These are phyloP conservation scores for Pichia kluyveri DNA, from an alignment of 805 yeast species.

Conservation along the genomic window DNA sequence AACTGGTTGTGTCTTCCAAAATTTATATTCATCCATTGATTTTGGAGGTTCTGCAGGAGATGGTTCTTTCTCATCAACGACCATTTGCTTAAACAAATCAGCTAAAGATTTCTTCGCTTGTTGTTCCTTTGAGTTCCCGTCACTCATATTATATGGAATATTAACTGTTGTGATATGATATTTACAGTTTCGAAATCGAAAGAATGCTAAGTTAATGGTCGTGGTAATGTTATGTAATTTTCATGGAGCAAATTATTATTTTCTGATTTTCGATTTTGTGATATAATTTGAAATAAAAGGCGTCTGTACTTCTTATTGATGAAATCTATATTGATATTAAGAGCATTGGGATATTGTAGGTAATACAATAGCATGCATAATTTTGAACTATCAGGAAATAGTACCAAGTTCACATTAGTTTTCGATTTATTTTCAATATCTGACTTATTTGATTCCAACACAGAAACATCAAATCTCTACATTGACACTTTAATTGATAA, in stretches of 20 bases:
- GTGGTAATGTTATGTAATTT: too few species aligned
- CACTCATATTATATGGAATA: slow-evolving; percentile 1
- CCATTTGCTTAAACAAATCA: slow-evolving; percentile 48
- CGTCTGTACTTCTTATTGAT: too few species aligned
- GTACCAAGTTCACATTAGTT: slow-evolving; percentile 3
- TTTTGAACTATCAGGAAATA: neutral
- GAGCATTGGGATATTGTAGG: neutral
- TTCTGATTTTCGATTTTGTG: too few species aligned
- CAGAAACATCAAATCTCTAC: neutral
- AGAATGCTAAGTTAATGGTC: too few species aligned
- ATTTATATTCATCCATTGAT: slow-evolving; percentile 82
- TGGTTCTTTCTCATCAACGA: slow-evolving; percentile 47
- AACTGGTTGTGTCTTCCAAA: slow-evolving; percentile 98
- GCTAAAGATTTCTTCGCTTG: slow-evolving; percentile 35
- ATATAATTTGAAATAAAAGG: too few species aligned
- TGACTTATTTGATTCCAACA: neutral
- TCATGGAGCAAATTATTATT: too few species aligned
- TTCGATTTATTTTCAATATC: slow-evolving; percentile 2
- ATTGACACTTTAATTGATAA: neutral
- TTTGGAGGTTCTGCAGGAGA: slow-evolving; percentile 52
- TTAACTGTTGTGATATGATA: too few species aligned
- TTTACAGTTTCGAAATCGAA: too few species aligned
- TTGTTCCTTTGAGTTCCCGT: neutral
- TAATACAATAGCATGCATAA: neutral
- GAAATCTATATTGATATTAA: too few species aligned